Percentiles rank a stretch among this genome's conserved stretches.
phyloP scores from a whole-genome alignment of 106 monocot species.

The Dioscorea alata region DNA sequence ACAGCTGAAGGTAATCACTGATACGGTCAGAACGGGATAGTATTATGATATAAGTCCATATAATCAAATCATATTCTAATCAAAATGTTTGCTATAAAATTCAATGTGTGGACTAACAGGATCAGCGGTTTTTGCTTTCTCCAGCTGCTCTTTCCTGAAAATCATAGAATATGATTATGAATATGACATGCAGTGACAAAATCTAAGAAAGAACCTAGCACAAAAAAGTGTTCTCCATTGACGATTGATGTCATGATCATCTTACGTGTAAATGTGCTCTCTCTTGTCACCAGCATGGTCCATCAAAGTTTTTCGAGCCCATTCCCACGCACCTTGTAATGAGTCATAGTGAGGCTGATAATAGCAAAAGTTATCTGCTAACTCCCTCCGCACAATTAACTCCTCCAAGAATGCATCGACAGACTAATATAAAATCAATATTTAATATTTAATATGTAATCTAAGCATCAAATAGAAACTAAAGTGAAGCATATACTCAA shows the following conservation, averaged over 20 bases:
- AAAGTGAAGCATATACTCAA: too few relatives aligned
- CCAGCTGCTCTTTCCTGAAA: constrained; percentile 83
- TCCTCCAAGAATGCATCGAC: constrained; percentile 96
- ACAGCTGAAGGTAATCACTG: constrained; percentile 46
- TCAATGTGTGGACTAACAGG: constrained; percentile 31
- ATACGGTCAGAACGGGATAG: neutral
- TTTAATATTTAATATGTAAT: too few relatives aligned
- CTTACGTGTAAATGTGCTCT: constrained; percentile 88
- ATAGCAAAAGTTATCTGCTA: constrained; percentile 95
- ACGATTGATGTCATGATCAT: neutral
- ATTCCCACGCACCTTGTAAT: constrained; percentile 87
- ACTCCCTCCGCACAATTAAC: constrained; percentile 80
- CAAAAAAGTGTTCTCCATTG: too few relatives aligned
- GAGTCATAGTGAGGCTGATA: constrained; percentile 92
- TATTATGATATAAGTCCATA: neutral
- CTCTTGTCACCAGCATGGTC: constrained; percentile 83
- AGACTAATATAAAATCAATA: constrained; percentile 31
- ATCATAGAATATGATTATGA: neutral
- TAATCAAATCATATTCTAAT: neutral
- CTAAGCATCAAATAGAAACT: too few relatives aligned
- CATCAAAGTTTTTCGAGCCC: constrained; percentile 91
- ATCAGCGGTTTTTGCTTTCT: constrained; percentile 86
- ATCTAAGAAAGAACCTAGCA: too few relatives aligned
- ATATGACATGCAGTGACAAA: too few relatives aligned
- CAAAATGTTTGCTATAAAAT: neutral